phyloP scores from a whole-genome alignment of 352 stramenopile genomes.

The Phytopythium ostracodes region DNA sequence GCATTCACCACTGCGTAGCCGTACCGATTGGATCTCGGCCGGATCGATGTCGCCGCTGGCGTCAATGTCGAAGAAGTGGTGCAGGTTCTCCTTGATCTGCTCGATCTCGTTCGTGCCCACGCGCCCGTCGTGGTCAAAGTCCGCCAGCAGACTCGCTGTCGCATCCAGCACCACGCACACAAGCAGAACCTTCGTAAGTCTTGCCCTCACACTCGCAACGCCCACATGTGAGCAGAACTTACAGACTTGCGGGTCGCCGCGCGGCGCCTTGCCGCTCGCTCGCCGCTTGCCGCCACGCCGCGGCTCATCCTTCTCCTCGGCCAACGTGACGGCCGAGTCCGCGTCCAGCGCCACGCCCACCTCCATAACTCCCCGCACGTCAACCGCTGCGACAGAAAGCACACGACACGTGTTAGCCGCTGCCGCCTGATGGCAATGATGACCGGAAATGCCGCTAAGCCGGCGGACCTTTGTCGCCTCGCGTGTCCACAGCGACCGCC shows the following conservation, averaged over 20 bases:
- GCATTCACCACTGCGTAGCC: background rate
- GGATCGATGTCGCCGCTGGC: constrained; percentile 73
- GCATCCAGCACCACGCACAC: background rate
- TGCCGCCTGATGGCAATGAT: background rate
- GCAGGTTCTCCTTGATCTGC: constrained; percentile 77
- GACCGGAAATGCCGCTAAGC: background rate
- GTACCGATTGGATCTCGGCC: constrained; percentile 60
- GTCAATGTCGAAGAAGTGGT: constrained; percentile 75
- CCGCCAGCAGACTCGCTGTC: constrained; percentile 66
- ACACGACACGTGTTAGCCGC: background rate
- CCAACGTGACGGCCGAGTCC: constrained; percentile 1
- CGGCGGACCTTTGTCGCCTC: background rate
- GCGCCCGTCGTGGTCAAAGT: constrained; percentile 75
- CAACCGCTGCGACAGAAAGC: background rate
- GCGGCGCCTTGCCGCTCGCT: background rate
- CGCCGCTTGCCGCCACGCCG: background rate
- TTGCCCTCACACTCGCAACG: background rate
- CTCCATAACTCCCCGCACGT: constrained; percentile 9
- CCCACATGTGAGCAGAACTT: constrained; percentile 8
- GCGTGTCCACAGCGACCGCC: background rate
- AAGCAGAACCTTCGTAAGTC: background rate
- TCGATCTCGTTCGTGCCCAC: constrained; percentile 76
- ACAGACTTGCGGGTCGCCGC: constrained; percentile 30
- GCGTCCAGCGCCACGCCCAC: constrained; percentile 15
- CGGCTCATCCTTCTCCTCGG: constrained; percentile 17